These are phyloP conservation scores for Termitomyces sp. DNA, from an alignment of 768 basidiomycete genomes.

Conservation along the genomic window DNA sequence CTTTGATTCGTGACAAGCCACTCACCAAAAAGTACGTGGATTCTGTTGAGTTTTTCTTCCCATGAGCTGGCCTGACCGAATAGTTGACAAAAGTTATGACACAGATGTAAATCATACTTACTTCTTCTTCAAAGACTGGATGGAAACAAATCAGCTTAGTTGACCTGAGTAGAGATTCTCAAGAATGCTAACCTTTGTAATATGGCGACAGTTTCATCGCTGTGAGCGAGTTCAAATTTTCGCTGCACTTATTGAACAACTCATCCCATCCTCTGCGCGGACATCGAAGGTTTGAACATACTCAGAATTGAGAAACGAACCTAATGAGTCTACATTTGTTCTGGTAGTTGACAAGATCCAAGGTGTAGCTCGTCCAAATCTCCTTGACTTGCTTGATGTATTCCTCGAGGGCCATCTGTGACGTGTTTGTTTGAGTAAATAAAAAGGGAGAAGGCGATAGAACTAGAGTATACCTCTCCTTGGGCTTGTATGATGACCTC, in stretches of 20 bases:
- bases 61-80: conserved; percentile 71
- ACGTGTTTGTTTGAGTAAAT: conserved; percentile 13
- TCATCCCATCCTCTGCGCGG: conserved; percentile 88
- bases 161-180: not conserved
- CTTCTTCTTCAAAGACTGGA: conserved; percentile 87
- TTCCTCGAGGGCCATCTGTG: conserved; percentile 91
- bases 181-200: conserved; percentile 73
- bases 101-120: conserved; percentile 22
- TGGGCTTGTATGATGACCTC: conserved; percentile 97
- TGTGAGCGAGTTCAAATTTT: conserved; percentile 92
- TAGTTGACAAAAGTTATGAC: conserved; percentile 11
- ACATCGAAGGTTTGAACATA: not conserved
- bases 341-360: conserved; percentile 97
- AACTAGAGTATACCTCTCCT: conserved; percentile 80
- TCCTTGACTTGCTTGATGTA: conserved; percentile 97
- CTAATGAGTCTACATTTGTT: conserved; percentile 96
- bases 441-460: conserved; percentile 17
- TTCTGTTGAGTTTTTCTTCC: conserved; percentile 96
- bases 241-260: conserved; percentile 93
- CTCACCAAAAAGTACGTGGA: conserved; percentile 93
- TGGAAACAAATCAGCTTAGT: conserved; percentile 3
- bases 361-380: conserved; percentile 92
- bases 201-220: conserved; percentile 99
- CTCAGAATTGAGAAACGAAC: conserved; percentile 34
- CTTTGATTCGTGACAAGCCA: not conserved